phyloP scores from a whole-genome alignment of 768 basidiomycete genomes.

The Naganishia vishniacii region DNA sequence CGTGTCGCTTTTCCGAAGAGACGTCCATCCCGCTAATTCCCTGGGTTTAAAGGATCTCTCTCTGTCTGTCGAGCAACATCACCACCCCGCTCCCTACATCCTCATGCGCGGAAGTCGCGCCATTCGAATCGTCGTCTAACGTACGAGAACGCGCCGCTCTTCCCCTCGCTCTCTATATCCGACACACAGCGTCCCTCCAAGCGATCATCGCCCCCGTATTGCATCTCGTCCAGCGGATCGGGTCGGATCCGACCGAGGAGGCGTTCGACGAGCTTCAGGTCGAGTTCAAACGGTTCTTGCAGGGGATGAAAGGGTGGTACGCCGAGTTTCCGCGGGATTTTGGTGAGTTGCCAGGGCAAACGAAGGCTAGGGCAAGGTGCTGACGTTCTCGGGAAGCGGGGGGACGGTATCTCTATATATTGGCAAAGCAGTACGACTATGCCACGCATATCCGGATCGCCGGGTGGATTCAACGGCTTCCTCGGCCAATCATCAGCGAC shows the following conservation, averaged over 20 bases:
- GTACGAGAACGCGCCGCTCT: background rate
- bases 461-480: background rate
- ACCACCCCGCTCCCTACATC: background rate
- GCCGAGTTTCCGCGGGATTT: background rate
- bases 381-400: background rate
- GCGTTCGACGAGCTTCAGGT: background rate
- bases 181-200: background rate
- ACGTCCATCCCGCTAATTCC: no score
- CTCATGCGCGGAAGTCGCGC: no score
- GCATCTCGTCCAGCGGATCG: background rate
- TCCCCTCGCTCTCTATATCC: background rate
- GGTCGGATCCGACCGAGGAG: background rate
- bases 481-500: slow-evolving; percentile 1
- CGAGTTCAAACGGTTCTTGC: background rate
- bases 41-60: no score
- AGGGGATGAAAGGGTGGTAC: background rate
- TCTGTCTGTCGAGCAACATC: background rate
- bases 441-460: background rate
- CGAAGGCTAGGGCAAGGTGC: no score
- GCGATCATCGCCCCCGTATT: background rate
- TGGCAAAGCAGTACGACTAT: slow-evolving; percentile 12
- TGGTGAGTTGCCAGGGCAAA: background rate
- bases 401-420: slow-evolving; percentile 8
- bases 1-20: no score
- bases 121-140: background rate